Evolutionary conservation across 1,284 basidiomycete species (phyloP).

Genomic region (Cutaneotrichosporon spelunceum): DNA sequence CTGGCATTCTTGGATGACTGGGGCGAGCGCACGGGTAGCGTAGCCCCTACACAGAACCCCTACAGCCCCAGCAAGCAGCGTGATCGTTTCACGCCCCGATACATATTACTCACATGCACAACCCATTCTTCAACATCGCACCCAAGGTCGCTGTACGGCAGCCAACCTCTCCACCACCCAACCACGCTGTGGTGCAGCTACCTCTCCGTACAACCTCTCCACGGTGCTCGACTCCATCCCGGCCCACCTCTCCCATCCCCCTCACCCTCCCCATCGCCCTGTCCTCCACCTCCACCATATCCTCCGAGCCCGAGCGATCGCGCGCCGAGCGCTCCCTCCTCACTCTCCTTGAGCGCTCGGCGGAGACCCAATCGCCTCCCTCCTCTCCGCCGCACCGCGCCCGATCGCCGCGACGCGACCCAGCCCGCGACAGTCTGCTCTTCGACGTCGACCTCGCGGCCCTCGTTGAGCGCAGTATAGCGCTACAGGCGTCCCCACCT

Average conservation of each 20-base stretch:
- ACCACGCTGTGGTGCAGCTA: neutral
- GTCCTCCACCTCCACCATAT: too few species aligned
- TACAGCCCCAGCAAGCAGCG: neutral
- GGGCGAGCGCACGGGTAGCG: neutral
- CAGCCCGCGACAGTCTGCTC: neutral
- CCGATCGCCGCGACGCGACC: neutral
- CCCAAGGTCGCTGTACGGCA: constrained; percentile 15
- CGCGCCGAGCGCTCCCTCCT: constrained; percentile 19
- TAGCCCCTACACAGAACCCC: neutral
- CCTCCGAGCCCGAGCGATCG: neutral
- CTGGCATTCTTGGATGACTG: neutral
- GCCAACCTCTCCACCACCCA: neutral
- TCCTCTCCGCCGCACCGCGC: neutral
- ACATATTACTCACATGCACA: neutral
- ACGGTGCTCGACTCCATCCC: neutral
- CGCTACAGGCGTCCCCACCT: constrained; percentile 17
- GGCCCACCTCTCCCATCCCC: neutral
- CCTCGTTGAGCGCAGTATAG: constrained; percentile 25
- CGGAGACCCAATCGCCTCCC: neutral
- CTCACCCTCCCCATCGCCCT: neutral
- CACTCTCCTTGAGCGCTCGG: constrained; percentile 19
- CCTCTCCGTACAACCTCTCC: neutral
- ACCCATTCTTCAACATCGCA: neutral
- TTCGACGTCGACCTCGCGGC: constrained; percentile 16
- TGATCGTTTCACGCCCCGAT: neutral